Conservation (phyloP, 345 rosid species). For the Eucalyptus curtisii region DNA sequence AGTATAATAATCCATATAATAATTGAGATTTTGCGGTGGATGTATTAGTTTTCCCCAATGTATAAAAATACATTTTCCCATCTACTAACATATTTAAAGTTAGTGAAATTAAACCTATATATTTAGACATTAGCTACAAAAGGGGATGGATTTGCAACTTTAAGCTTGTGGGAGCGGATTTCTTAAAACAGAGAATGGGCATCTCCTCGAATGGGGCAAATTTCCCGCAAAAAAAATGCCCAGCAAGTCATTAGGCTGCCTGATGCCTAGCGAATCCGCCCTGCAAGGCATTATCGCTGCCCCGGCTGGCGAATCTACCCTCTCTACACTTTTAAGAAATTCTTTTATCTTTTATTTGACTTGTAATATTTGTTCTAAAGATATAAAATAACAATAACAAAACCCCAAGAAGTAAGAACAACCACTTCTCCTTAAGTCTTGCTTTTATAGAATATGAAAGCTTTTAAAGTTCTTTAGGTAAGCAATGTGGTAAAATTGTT, state of each 20-base stretch:
- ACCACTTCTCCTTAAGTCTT: neutral
- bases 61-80: neutral
- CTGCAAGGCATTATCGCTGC: neutral
- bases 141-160: neutral
- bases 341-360: neutral
- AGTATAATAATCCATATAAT: neutral
- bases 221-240: neutral
- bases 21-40: neutral
- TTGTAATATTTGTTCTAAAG: neutral
- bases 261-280: no score
- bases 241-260: neutral
- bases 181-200: no score
- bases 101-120: neutral
- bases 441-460: neutral
- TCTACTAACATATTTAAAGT: neutral
- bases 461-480: neutral
- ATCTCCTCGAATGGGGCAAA: no score
- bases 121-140: no score
- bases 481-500: neutral
- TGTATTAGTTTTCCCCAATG: neutral
- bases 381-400: neutral
- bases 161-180: neutral
- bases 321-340: neutral
- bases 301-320: neutral
- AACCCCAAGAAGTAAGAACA: neutral